Percentiles rank a stretch among this genome's conserved stretches.
Conservation (phyloP, 148 eudicot species). For the Bassia scoparia region DNA sequence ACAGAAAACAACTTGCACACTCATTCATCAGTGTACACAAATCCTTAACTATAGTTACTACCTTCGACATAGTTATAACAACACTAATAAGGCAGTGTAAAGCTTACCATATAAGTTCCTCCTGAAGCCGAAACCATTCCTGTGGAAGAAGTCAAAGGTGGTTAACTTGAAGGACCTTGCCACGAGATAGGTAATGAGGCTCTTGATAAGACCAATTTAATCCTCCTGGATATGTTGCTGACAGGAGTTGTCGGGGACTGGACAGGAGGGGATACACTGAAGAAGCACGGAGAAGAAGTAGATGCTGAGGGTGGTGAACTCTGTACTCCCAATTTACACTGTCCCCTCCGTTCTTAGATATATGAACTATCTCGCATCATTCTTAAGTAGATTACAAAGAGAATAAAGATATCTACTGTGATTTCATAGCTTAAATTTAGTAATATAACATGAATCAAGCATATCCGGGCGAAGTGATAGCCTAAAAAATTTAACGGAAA, state of each 20-base stretch:
- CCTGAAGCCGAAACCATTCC: constrained; percentile 81
- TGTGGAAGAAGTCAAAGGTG: constrained; percentile 74
- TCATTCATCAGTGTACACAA: not conserved
- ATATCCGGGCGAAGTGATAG: constrained; percentile 86
- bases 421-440: not conserved
- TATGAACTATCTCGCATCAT: constrained; percentile 81
- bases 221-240: constrained; percentile 80
- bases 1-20: not conserved
- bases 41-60: not conserved
- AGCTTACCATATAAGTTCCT: constrained; percentile 89
- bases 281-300: constrained; percentile 69
- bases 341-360: constrained; percentile 92
- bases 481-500: constrained; percentile 75
- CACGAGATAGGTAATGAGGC: constrained; percentile 72
- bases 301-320: constrained; percentile 97
- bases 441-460: not conserved
- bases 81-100: constrained; percentile 6
- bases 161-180: constrained; percentile 86
- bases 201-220: constrained; percentile 73
- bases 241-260: constrained; percentile 72
- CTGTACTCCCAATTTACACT: constrained; percentile 89
- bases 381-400: constrained; percentile 32
- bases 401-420: not conserved
- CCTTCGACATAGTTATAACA: not conserved
- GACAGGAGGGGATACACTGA: constrained; percentile 85